Percentiles rank a stretch among this genome's conserved stretches.
Conservation (phyloP, 163 green algal species). For the Trebouxiophyceae sp. region DNA sequence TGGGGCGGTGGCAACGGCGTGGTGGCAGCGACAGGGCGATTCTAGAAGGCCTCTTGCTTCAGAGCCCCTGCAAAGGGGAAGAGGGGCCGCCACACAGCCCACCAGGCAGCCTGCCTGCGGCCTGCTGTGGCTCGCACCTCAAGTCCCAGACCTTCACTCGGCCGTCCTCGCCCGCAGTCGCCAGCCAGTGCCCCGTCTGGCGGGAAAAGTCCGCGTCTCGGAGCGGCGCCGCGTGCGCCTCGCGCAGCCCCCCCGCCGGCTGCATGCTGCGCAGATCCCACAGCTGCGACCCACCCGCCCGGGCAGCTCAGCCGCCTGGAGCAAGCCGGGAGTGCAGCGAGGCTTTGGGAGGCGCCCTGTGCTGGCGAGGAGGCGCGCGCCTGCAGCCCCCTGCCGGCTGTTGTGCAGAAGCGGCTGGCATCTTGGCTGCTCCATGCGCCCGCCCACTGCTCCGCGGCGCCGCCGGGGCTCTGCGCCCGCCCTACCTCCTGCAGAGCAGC, state of each 20-base stretch:
- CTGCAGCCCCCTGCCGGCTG: slow-evolving; percentile 29
- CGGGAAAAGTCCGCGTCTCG: slow-evolving; percentile 60
- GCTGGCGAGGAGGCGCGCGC: too few relatives aligned
- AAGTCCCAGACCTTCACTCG: slow-evolving; percentile 72
- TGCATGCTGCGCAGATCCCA: slow-evolving; percentile 53
- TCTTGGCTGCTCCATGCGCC: slow-evolving; percentile 36
- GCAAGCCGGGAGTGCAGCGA: too few relatives aligned
- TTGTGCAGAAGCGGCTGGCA: slow-evolving; percentile 22
- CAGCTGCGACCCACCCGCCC: too few relatives aligned
- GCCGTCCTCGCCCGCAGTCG: slow-evolving; percentile 68
- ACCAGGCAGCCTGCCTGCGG: too few relatives aligned
- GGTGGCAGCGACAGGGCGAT: too few relatives aligned
- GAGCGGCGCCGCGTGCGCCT: slow-evolving; percentile 57
- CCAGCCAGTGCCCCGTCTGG: slow-evolving; percentile 39
- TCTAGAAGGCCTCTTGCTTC: not conserved
- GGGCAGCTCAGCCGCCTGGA: too few relatives aligned
- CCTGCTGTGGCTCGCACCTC: too few relatives aligned
- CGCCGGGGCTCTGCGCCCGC: too few relatives aligned
- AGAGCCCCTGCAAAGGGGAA: not conserved
- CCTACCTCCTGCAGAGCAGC: not conserved
- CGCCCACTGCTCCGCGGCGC: slow-evolving; percentile 29
- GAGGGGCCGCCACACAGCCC: too few relatives aligned
- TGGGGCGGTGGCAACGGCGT: too few relatives aligned
- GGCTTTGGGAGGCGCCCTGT: too few relatives aligned
- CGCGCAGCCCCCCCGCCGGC: slow-evolving; percentile 22